phyloP scores from a whole-genome alignment of 2,329 filamentous ascomycete genomes.

The Bretziella fagacearum region DNA sequence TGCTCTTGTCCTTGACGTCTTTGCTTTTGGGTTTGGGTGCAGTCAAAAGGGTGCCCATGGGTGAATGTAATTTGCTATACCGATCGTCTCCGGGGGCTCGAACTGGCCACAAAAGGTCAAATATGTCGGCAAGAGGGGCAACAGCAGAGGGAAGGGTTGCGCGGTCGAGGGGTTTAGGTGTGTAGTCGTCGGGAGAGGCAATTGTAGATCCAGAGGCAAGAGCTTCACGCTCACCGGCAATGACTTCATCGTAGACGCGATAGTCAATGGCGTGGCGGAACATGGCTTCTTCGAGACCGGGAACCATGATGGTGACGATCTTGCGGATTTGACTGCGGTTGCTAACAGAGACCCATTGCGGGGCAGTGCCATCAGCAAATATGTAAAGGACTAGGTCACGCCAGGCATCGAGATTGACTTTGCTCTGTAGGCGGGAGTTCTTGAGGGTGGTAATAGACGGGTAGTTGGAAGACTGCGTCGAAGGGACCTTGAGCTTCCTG shows the following conservation, averaged over 20 bases:
- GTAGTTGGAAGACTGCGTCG: constrained; percentile 37
- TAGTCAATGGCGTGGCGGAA: constrained; percentile 43
- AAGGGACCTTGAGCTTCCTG: constrained; percentile 44
- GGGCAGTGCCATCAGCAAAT: constrained; percentile 46
- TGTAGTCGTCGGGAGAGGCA: constrained; percentile 41
- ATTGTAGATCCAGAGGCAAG: constrained; percentile 20
- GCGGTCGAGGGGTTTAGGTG: constrained; percentile 35
- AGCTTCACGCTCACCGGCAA: constrained; percentile 21
- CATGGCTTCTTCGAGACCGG: constrained; percentile 79
- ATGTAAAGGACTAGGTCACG: constrained; percentile 50
- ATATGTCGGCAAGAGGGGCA: constrained; percentile 61
- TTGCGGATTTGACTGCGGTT: constrained; percentile 52
- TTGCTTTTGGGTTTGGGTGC: constrained; percentile 48
- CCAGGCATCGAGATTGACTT: constrained; percentile 44
- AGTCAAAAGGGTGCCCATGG: constrained; percentile 67
- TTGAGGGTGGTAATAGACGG: constrained; percentile 41
- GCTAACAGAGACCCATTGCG: constrained; percentile 47
- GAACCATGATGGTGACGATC: constrained; percentile 80
- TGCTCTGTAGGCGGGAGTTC: constrained; percentile 40
- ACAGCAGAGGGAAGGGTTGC: constrained; percentile 37
- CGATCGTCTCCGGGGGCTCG: constrained; percentile 74
- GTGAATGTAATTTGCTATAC: constrained; percentile 67
- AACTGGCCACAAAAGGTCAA: constrained; percentile 77
- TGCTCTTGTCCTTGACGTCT: constrained; percentile 38
- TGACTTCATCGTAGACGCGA: constrained; percentile 27